These are phyloP conservation scores for Ophiostoma sp. DNA, from an alignment of 2,329 filamentous ascomycete genomes.

Conservation along the genomic window DNA sequence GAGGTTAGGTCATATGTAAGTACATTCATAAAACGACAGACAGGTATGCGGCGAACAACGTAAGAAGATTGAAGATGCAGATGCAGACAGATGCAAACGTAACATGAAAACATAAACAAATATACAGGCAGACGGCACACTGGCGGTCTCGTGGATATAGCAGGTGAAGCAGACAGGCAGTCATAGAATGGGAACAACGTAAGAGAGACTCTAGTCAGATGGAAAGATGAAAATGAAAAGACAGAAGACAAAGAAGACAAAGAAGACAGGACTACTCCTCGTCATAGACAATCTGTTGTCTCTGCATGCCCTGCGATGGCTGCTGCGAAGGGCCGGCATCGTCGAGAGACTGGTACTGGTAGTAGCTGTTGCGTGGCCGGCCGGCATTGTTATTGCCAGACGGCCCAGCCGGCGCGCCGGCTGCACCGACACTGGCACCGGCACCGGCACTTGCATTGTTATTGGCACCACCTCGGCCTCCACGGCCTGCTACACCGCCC, in stretches of 20 bases:
- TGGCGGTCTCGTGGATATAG: neutral
- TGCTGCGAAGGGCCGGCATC: conserved; percentile 20
- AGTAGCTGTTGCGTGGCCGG: conserved; percentile 15
- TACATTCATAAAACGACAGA: neutral
- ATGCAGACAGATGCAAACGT: neutral
- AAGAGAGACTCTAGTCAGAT: neutral
- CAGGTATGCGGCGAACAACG: neutral
- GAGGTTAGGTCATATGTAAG: neutral
- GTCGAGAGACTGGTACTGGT: conserved; percentile 27
- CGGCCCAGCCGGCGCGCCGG: neutral
- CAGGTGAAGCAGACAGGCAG: neutral
- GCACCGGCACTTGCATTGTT: neutral
- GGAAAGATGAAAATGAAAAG: neutral
- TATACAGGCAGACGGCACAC: neutral
- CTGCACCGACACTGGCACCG: neutral
- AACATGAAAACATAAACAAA: neutral
- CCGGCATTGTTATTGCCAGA: neutral
- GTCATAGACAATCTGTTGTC: conserved; percentile 24
- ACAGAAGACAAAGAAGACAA: neutral
- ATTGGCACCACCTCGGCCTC: neutral
- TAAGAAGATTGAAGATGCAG: neutral
- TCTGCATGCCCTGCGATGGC: neutral
- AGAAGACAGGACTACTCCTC: conserved; percentile 16
- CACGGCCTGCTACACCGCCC: conserved; percentile 1
- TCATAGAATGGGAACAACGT: neutral